Evolutionary conservation across 1,139 yeast genomes (phyloP), one percentile per base, ranked within the genome.

Genomic region (Eremothecium sinecaudum): DNA sequence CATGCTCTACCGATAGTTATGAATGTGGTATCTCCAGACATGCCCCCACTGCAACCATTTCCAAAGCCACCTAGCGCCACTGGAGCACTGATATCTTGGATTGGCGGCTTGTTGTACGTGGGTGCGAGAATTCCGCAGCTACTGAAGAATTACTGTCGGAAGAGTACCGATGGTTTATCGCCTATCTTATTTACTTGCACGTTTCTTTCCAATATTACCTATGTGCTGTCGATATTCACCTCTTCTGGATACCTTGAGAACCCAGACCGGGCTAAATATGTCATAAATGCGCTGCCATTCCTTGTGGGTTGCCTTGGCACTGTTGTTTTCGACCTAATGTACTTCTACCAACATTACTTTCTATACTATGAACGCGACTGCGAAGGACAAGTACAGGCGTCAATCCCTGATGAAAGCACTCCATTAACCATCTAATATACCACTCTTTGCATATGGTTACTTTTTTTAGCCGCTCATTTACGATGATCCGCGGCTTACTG

Each of bases 281-380:
- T 86, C 31, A 41, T 62, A 40, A 75, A 73, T 36, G 94, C 84
- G 48, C 59, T 84, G 36, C 94, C 97, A 0, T 87, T 80, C 50
- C 68, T 87, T 16, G 49, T 86, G 19, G 96, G 96, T 0, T 79
- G 93, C 43, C 72, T 87, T 0, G 96, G 96, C 4, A 86, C 96
- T 0, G 71, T 87, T 16, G 46, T 77, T 4, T 84, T 86, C 58
- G 97, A 87, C 55, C 45, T 75, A 20, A 61, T 73, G 11, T 86
- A 84, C 53, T 79, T 87, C 47, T 71, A 73, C 53, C 97, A 87
- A 34, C 58, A 54, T 40, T 56, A 51, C 40, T 47, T 54, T 6
- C 40, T 57, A 10, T 57, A 57, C 37, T 46, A 54, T 7, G 47
- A 47, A n/a, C n/a, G n/a, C n/a, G n/a, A n/a, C n/a, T n/a, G n/a